These are phyloP conservation scores for Vigna unguiculata DNA, from an alignment of 306 rosid genomes.

Conservation along the genomic window DNA sequence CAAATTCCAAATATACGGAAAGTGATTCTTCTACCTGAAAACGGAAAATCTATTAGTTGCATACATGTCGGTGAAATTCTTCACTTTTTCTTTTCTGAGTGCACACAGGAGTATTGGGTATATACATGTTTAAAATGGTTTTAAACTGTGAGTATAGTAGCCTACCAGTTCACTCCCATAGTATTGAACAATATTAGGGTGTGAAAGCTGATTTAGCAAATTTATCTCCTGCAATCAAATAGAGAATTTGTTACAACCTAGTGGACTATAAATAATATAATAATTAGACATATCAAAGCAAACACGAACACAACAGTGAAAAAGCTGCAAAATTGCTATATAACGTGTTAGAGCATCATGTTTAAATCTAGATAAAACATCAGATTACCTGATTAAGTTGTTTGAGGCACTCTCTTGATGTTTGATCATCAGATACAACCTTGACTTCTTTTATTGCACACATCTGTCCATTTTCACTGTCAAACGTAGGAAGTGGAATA, in stretches of 20 bases:
- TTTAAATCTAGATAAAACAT: conserved; percentile 28
- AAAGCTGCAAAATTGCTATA: conserved; percentile 26
- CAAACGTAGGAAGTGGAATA: conserved; percentile 37
- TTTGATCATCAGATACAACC: conserved; percentile 79
- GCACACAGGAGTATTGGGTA: conserved; percentile 8
- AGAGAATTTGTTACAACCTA: conserved; percentile 30
- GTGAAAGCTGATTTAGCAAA: conserved; percentile 84
- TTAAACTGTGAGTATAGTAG: conserved; percentile 19
- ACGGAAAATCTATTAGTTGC: conserved; percentile 24
- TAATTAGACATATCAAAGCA: conserved; percentile 23
- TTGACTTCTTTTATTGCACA: conserved; percentile 98
- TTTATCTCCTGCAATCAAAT: conserved; percentile 81
- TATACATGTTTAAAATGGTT: conserved; percentile 15
- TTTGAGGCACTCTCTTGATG: conserved; percentile 91
- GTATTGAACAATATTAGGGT: conserved; percentile 93
- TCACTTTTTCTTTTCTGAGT: conserved; percentile 14
- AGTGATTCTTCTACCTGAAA: conserved; percentile 84
- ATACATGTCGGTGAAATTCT: background rate
- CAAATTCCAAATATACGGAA: conserved; percentile 89
- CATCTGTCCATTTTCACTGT: conserved; percentile 97
- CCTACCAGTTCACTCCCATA: conserved; percentile 95
- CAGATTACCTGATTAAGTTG: conserved; percentile 88
- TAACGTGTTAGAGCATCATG: conserved; percentile 1
- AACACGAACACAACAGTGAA: conserved; percentile 32
- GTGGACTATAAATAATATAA: conserved; percentile 27